Percentiles rank a stretch among this genome's conserved stretches.
These are phyloP conservation scores for Cryptococcus sp. DNA, from an alignment of 1,284 basidiomycete genomes.

Conservation along the genomic window DNA sequence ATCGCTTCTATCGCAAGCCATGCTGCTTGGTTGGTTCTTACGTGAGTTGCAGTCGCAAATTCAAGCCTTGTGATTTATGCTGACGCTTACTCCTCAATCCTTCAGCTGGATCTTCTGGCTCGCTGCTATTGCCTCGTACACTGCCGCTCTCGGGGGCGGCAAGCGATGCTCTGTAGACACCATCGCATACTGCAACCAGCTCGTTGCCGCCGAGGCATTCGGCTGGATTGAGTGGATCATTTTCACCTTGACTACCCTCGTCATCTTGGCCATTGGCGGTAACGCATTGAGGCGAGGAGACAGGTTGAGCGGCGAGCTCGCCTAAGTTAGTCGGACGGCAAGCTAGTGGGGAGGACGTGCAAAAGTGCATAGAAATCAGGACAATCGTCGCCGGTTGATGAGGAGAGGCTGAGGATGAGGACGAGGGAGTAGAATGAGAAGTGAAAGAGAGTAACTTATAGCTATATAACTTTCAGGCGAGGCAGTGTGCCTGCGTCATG, in stretches of 20 bases:
- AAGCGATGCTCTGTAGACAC: slow-evolving; percentile 32
- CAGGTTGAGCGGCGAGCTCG: slow-evolving; percentile 33
- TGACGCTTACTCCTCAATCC: too few species aligned
- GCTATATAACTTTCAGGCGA: too few species aligned
- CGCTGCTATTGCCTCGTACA: slow-evolving; percentile 44
- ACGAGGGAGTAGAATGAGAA: background rate
- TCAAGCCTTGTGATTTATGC: background rate
- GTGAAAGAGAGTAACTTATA: background rate
- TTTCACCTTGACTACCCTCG: slow-evolving; percentile 38
- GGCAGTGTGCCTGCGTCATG: too few species aligned
- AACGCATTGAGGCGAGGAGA: slow-evolving; percentile 44
- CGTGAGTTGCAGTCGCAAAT: slow-evolving; percentile 31
- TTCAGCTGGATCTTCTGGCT: slow-evolving; percentile 54
- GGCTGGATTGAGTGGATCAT: slow-evolving; percentile 54
- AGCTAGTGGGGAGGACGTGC: background rate
- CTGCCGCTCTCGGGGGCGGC: slow-evolving; percentile 47
- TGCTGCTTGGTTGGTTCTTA: slow-evolving; percentile 45
- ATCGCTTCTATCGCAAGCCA: slow-evolving; percentile 48
- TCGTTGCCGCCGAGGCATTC: slow-evolving; percentile 50
- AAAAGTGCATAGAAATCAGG: background rate
- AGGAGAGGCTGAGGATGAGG: background rate
- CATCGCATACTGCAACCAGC: slow-evolving; percentile 45
- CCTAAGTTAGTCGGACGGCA: slow-evolving; percentile 1
- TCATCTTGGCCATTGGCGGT: slow-evolving; percentile 36
- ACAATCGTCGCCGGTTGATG: too few species aligned